Evolutionary conservation across 2,329 filamentous ascomycete genomes (phyloP).

Genomic region (Dothistroma pini): DNA sequence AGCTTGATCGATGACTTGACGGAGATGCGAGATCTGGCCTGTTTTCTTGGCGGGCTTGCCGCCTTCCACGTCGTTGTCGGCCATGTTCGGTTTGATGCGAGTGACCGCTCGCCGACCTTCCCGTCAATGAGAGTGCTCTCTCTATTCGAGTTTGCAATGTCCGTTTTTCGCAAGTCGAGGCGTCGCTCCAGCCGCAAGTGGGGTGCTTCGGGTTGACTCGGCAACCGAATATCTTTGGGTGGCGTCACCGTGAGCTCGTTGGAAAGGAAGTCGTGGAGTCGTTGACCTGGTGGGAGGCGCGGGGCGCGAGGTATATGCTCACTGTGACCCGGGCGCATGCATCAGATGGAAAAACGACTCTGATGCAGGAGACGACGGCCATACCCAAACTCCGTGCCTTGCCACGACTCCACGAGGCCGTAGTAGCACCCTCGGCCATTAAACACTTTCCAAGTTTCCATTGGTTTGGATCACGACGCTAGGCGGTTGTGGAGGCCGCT

Average conservation of each 20-base stretch:
- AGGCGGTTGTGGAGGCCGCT: background rate
- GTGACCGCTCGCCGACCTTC: background rate
- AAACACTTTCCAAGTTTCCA: background rate
- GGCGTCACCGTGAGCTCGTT: too few relatives aligned
- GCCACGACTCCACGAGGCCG: background rate
- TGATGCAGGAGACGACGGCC: background rate
- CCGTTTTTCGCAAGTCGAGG: background rate
- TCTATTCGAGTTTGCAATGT: background rate
- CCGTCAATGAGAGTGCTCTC: background rate
- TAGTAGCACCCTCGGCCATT: background rate
- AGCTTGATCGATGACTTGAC: conserved; percentile 33
- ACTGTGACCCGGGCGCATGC: background rate
- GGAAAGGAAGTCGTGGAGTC: background rate
- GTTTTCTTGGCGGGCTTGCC: conserved; percentile 17
- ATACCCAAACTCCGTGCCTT: background rate
- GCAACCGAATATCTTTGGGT: too few relatives aligned
- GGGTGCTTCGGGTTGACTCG: background rate
- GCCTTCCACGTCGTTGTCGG: conserved; percentile 34
- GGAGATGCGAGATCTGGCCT: conserved; percentile 28
- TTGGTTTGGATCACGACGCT: background rate
- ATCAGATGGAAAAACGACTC: background rate
- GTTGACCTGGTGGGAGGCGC: background rate
- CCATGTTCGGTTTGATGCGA: conserved; percentile 15
- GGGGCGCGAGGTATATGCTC: background rate
- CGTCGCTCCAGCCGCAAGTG: background rate